phyloP scores from a whole-genome alignment of 495 filamentous ascomycete genomes.

The Lepidopterella palustris region DNA sequence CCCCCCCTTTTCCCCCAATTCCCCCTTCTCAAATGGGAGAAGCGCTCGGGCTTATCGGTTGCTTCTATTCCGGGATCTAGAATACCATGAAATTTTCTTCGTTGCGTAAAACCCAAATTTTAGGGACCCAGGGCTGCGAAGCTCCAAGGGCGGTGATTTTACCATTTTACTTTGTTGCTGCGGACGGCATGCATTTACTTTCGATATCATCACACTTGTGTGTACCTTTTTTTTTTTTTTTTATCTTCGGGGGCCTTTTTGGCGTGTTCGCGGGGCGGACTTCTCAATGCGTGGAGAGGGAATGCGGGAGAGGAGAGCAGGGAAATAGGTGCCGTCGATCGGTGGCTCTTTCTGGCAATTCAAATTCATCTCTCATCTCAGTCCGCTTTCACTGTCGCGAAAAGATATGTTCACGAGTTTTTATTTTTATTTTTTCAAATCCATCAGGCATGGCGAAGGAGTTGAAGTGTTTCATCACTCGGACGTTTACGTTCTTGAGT shows the following conservation, averaged over 20 bases:
- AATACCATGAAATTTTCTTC: background rate
- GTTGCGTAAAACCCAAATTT: background rate
- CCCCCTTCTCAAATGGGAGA: background rate
- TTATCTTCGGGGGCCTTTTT: too few species aligned
- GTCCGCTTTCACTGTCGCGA: background rate
- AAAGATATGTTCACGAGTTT: background rate
- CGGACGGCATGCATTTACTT: background rate
- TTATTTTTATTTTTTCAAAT: background rate
- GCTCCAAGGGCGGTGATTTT: background rate
- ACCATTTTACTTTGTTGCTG: background rate
- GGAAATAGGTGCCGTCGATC: background rate
- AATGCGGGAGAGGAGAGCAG: background rate
- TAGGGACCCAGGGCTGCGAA: background rate
- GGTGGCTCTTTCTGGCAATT: background rate
- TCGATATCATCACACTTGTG: background rate
- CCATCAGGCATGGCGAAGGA: conserved; percentile 4
- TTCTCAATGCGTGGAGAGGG: background rate
- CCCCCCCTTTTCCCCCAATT: background rate
- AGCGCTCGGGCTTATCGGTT: background rate
- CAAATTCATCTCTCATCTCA: background rate
- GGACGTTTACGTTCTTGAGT: too few species aligned
- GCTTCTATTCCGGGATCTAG: background rate
- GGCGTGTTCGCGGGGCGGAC: background rate
- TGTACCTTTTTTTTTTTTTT: background rate
- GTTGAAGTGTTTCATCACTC: background rate